phyloP scores from a whole-genome alignment of 331 rosid species.

The Pyrus hybrid region DNA sequence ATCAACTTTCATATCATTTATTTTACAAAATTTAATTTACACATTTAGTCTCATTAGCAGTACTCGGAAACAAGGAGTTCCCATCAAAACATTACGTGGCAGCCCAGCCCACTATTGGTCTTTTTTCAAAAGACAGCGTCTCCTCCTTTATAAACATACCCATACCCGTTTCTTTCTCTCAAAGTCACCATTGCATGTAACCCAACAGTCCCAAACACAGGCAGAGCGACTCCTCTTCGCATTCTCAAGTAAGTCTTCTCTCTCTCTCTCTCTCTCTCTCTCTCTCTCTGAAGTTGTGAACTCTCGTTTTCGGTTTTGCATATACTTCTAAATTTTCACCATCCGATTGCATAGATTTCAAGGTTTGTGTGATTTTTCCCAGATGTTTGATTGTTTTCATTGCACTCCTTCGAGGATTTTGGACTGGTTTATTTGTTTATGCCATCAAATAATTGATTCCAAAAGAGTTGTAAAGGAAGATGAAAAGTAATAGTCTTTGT shows the following conservation, averaged over 20 bases:
- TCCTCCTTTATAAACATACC: background rate
- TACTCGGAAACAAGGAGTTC: background rate
- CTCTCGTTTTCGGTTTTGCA: background rate
- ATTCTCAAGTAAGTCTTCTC: background rate
- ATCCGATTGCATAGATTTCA: background rate
- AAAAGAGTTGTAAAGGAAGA: background rate
- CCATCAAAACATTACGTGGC: background rate
- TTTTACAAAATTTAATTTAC: no score
- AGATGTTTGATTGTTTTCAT: background rate
- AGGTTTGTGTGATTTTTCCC: background rate
- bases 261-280: background rate
- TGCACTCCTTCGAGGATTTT: background rate
- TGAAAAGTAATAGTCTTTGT: background rate
- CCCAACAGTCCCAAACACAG: background rate
- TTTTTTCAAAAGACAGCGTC: background rate
- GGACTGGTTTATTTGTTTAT: background rate
- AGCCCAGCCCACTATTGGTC: background rate
- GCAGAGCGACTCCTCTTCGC: background rate
- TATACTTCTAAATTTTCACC: background rate
- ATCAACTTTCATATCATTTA: no score
- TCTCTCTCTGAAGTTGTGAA: background rate
- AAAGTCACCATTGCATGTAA: background rate
- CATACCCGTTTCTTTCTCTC: background rate
- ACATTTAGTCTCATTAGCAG: rapidly evolving
- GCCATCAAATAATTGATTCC: background rate